Percentiles rank a stretch among this genome's conserved stretches.
Evolutionary conservation across 257 asterid genomes (phyloP).

Genomic region (Coffea canephora): DNA sequence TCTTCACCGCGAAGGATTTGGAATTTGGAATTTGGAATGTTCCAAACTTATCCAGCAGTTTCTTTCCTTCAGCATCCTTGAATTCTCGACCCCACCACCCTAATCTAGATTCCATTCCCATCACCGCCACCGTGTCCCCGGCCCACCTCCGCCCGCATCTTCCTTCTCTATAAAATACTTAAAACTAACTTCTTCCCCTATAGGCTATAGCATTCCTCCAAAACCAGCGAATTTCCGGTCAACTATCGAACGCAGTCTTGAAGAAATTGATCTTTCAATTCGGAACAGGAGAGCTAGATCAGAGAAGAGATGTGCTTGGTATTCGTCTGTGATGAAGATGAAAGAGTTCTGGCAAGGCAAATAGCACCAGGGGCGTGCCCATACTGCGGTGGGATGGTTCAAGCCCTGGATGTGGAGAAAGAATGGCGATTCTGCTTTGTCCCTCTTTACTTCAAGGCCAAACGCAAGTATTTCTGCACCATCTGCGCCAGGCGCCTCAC

Average conservation of each 20-base stretch:
- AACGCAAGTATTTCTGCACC: slow-evolving; percentile 66
- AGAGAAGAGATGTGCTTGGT: slow-evolving; percentile 57
- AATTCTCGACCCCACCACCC: background rate
- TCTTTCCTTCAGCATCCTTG: background rate
- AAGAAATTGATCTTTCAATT: no score
- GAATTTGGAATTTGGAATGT: background rate
- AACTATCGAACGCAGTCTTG: no score
- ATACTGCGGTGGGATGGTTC: slow-evolving; percentile 83
- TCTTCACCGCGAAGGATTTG: background rate
- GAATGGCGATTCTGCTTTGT: slow-evolving; percentile 79
- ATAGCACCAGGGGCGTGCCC: slow-evolving; percentile 84
- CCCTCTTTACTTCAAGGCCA: slow-evolving; percentile 68
- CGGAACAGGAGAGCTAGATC: no score
- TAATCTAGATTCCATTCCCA: background rate
- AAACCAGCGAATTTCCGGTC: background rate
- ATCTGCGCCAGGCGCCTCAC: slow-evolving; percentile 62
- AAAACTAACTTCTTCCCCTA: background rate
- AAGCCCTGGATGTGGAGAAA: slow-evolving; percentile 82
- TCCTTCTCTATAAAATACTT: background rate
- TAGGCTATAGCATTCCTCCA: background rate
- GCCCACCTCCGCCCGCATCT: background rate
- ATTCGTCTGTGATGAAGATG: slow-evolving; percentile 84
- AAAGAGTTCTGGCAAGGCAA: slow-evolving; percentile 69
- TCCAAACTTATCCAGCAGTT: background rate
- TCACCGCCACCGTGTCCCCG: background rate